Evolutionary conservation across 352 stramenopile genomes (phyloP), one percentile per base, ranked within the genome.

Genomic region (Pythium monospermum): DNA sequence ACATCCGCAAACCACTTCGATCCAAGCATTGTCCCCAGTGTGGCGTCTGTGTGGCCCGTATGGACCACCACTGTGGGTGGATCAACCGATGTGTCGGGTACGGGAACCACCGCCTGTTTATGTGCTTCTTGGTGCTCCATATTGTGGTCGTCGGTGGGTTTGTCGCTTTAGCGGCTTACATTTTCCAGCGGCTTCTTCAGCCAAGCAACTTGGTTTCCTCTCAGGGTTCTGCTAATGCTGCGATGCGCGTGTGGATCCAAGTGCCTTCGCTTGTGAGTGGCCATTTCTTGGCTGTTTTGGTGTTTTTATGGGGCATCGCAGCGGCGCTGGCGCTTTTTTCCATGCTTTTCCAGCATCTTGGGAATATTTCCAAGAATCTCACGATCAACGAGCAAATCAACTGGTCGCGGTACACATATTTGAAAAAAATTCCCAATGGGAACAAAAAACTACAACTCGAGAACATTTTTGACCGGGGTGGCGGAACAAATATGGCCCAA

Each of bases 51-150:
- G 73, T 95, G 7, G 79, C 75, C n/a, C 78, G 83, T 7, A 75
- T 91, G 53, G 85, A 95, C 49, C 85, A 95, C 49, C 82, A 95
- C 61, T 95, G 85, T 43, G 68, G 75, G 1, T 95, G 85, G 85
- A 84, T 95, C 51, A 93, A 95, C 44, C 74, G 69, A 0, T 91
- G 82, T 37, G 78, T 95, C 12, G 85, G 85, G 1, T 86, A 74
- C 30, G 67, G 62, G 22, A 95, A 95, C 57, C 83, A 95, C 53
- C 73, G 81, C 0, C 56, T 78, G 4, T 95, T 95, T 57, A 68
- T 95, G 41, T 35, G 64, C 22, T 95, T 95, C 50, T 49, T 95
- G 28, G 27, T 86, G 13, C n/a, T 88, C 45, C 84, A 90, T 55
- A 69, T 67, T 44, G 31, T 84, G 18, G 53, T 74, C 7, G 33